A percentile compares a stretch with the other conserved stretches of the same genome.
Conservation (phyloP, 805 yeast genomes). For the Myxozyma neotropica region DNA sequence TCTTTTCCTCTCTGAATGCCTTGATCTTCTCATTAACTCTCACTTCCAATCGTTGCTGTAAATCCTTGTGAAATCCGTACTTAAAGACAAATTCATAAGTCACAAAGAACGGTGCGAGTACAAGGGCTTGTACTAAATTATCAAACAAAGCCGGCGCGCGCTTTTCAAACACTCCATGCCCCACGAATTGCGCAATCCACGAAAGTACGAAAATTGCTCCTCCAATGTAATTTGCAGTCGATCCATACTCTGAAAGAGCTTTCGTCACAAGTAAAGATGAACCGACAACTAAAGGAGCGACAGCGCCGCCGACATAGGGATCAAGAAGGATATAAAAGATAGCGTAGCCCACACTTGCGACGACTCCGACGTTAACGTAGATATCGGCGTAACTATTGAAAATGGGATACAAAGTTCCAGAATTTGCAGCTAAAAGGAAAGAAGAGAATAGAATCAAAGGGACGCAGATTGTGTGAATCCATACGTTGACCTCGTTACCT, state of each 20-base stretch:
- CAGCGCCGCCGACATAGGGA: constrained; percentile 48
- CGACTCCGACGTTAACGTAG: constrained; percentile 51
- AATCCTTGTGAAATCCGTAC: constrained; percentile 61
- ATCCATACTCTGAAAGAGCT: constrained; percentile 39
- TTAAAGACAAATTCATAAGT: constrained; percentile 71
- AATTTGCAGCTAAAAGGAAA: constrained; percentile 46
- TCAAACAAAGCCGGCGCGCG: constrained; percentile 87
- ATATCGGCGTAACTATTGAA: constrained; percentile 7
- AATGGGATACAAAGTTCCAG: constrained; percentile 20
- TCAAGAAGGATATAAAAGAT: constrained; percentile 64
- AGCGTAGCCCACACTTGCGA: constrained; percentile 53
- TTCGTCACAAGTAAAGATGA: constrained; percentile 39
- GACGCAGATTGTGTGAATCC: constrained; percentile 76
- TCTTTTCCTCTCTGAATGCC: constrained; percentile 36
- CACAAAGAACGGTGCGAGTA: constrained; percentile 89
- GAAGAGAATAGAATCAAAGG: constrained; percentile 71
- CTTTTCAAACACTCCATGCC: constrained; percentile 80
- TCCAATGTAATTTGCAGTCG: constrained; percentile 40
- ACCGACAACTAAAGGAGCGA: constrained; percentile 47
- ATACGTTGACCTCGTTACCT: constrained; percentile 60
- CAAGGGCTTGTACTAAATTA: constrained; percentile 78
- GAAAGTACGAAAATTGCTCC: constrained; percentile 52
- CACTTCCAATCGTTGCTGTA: constrained; percentile 54
- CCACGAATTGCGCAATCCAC: constrained; percentile 86
- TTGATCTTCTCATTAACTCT: constrained; percentile 44